Evolutionary conservation across 345 rosid species (phyloP), one percentile per base, ranked within the genome.

Genomic region (Raphanus sativus): DNA sequence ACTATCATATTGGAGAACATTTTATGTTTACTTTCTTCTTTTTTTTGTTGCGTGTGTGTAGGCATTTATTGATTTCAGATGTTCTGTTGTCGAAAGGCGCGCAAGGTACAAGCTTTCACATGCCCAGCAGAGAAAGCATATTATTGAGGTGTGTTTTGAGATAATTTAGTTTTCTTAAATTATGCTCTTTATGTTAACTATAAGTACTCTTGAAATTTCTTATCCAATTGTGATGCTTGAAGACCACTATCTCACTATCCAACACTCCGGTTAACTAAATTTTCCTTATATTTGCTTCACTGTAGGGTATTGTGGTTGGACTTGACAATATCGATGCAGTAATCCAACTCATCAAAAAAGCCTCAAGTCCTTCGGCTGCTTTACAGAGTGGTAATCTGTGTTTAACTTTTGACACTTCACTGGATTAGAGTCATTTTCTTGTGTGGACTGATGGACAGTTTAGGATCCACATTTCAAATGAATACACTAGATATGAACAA

Each of bases 1-100:
- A 32, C 50, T 65, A 21, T 50, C 48, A 25, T 33, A 73, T 16
- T 30, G 9, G 16, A 65, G 4, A 50, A 16, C 9, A 52, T 60
- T 6, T 8, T 30, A 4, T 52, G 58, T 52, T 52, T 52, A 52
- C 25, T 58, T 71, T 66, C 62, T 59, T 25, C 17, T 73, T 6
- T 62, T 24, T 72, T 77, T 21, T 21, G n/a, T n/a, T 21, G 21
- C 33, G 34, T 62, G 54, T n/a, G n/a, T 77, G 59, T 55, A 92
- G 98, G 95, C 92, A 50, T 94, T 94, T 85, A 82, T 94, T 73
- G 94, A 94, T 26, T 94, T 94, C 78, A 86, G 98, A 82, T 94
- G 97, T 80, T 87, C 96, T 83, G 96, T 88, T 69, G 91, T 92
- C 26, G 96, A 89, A 85, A 90, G 98, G 72, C 95, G 98, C 42